These are phyloP conservation scores for Penicillium psychrosexuale DNA, from an alignment of 2,329 filamentous ascomycete species.

Conservation along the genomic window DNA sequence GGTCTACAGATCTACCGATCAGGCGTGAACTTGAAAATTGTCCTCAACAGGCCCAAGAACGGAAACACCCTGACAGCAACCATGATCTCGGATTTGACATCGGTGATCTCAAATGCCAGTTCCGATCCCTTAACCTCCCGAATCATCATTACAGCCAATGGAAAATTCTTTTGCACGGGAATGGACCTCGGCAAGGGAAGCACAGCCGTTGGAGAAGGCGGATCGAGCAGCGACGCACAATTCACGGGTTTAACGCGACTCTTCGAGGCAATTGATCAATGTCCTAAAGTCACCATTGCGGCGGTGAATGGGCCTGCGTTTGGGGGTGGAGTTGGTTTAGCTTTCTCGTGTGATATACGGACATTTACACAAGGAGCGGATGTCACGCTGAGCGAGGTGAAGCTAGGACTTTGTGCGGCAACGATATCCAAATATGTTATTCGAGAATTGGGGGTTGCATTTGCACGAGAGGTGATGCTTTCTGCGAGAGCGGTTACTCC, in stretches of 20 bases:
- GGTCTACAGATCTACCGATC: slow-evolving; percentile 30
- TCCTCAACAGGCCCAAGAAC: slow-evolving; percentile 37
- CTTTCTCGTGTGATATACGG: too few relatives aligned
- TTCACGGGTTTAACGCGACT: slow-evolving; percentile 26
- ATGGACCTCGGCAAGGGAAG: slow-evolving; percentile 36
- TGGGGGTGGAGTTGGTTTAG: slow-evolving; percentile 18
- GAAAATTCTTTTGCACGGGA: slow-evolving; percentile 44
- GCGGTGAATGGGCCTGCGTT: slow-evolving; percentile 44
- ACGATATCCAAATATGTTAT: too few relatives aligned
- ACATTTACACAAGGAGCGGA: too few relatives aligned
- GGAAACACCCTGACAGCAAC: slow-evolving; percentile 40
- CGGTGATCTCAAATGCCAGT: slow-evolving; percentile 24
- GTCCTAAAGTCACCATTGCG: slow-evolving; percentile 44
- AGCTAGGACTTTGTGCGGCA: too few relatives aligned
- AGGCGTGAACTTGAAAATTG: slow-evolving; percentile 32
- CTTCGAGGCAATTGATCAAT: slow-evolving; percentile 40
- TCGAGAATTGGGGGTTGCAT: too few relatives aligned
- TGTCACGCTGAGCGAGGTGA: too few relatives aligned
- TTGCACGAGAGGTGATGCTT: too few relatives aligned
- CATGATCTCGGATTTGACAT: slow-evolving; percentile 37
- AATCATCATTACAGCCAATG: slow-evolving; percentile 36
- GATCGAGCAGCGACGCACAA: slow-evolving; percentile 19
- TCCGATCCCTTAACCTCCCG: slow-evolving; percentile 32
- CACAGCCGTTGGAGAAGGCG: slow-evolving; percentile 21
- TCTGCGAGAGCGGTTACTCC: too few relatives aligned